phyloP scores from a whole-genome alignment of 2,329 filamentous ascomycete genomes.

The Cladophialophora yegresii region DNA sequence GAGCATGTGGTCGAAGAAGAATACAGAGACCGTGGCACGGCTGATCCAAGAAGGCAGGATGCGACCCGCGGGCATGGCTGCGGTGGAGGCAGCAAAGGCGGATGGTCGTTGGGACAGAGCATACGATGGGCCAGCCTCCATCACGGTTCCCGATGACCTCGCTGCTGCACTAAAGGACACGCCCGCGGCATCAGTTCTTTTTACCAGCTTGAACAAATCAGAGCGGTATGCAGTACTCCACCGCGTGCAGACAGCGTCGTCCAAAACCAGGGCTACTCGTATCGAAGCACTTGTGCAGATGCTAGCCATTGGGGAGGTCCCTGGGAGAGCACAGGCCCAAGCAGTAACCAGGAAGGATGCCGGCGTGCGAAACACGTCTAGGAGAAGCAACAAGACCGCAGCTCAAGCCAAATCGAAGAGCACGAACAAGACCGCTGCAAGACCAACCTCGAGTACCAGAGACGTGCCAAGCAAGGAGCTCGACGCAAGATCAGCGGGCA shows the following conservation, averaged over 20 bases:
- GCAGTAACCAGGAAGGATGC: background rate
- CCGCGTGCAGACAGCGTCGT: slow-evolving; percentile 49
- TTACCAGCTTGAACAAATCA: slow-evolving; percentile 49
- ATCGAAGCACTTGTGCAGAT: slow-evolving; percentile 49
- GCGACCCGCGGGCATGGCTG: slow-evolving; percentile 51
- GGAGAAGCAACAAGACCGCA: background rate
- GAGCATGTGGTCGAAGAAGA: slow-evolving; percentile 63
- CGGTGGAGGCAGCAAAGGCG: slow-evolving; percentile 57
- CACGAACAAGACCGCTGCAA: background rate
- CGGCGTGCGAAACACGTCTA: background rate
- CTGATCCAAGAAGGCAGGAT: slow-evolving; percentile 54
- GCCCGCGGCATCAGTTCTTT: slow-evolving; percentile 45
- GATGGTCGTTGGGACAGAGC: slow-evolving; percentile 63
- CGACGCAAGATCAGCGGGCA: background rate
- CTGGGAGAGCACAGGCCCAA: background rate
- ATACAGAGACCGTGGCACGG: slow-evolving; percentile 55
- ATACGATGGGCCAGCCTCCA: slow-evolving; percentile 55
- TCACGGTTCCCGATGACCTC: slow-evolving; percentile 55
- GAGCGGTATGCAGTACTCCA: slow-evolving; percentile 53
- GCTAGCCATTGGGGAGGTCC: slow-evolving; percentile 39
- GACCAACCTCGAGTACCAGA: background rate
- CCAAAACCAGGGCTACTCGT: slow-evolving; percentile 40
- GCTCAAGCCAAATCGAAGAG: background rate
- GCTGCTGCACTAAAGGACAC: slow-evolving; percentile 46
- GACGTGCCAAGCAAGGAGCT: background rate